Conservation (phyloP, 306 rosid genomes). For the Inga leiocalycina region DNA sequence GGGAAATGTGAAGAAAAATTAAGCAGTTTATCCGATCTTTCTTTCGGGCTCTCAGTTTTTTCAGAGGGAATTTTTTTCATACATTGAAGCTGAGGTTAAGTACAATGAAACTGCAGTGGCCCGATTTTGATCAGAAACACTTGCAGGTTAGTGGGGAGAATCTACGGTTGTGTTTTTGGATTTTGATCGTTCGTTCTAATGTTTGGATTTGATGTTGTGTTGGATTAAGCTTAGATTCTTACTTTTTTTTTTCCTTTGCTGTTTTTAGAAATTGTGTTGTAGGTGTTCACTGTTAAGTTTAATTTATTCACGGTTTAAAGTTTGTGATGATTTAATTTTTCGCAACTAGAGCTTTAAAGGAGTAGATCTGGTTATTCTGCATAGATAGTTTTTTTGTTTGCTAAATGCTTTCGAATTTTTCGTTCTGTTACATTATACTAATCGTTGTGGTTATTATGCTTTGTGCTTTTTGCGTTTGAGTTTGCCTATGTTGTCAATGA, state of each 20-base stretch:
- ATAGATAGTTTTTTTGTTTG: background rate
- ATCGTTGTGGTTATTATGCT: background rate
- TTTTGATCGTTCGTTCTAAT: background rate
- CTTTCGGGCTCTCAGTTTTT: background rate
- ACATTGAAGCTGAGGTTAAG: constrained; percentile 9
- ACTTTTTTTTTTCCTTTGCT: background rate
- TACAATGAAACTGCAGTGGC: constrained; percentile 50
- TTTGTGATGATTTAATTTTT: background rate
- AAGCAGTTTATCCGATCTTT: constrained; percentile 31
- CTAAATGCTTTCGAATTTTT: background rate
- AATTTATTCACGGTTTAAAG: background rate
- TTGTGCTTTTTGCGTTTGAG: background rate
- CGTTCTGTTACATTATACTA: background rate
- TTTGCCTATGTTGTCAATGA: background rate
- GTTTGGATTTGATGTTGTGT: constrained; percentile 11
- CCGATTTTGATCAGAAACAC: constrained; percentile 38
- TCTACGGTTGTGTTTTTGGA: background rate
- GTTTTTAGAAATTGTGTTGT: background rate
- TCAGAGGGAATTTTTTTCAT: background rate
- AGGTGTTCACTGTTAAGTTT: background rate
- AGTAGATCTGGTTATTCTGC: constrained; percentile 41
- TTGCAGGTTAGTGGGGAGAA: constrained; percentile 40
- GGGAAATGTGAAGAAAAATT: constrained; percentile 7
- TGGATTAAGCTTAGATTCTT: background rate
- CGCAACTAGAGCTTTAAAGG: background rate